Percentiles rank a stretch among this genome's conserved stretches.
phyloP scores from a whole-genome alignment of 2,329 filamentous ascomycete genomes.

The Ceratocystis alfenasii region DNA sequence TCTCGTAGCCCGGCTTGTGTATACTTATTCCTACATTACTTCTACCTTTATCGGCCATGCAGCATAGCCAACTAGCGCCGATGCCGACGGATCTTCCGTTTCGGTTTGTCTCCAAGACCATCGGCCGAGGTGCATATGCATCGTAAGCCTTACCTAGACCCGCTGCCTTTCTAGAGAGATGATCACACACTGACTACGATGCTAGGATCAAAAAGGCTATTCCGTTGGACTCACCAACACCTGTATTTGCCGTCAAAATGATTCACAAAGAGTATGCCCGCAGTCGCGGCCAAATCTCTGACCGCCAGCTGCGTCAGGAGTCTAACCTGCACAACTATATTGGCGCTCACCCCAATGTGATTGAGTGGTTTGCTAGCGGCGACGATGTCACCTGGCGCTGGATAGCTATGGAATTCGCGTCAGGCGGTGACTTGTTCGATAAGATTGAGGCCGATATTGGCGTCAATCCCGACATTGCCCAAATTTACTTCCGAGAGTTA shows the following conservation, averaged over 20 bases:
- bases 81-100: constrained; percentile 79
- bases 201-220: constrained; percentile 82
- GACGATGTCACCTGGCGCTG: constrained; percentile 83
- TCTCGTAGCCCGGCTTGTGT: not conserved
- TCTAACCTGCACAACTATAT: constrained; percentile 81
- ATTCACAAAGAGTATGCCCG: constrained; percentile 95
- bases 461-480: constrained; percentile 86
- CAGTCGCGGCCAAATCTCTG: constrained; percentile 73
- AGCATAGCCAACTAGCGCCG: constrained; percentile 68
- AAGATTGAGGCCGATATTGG: constrained; percentile 98
- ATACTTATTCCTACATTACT: not conserved
- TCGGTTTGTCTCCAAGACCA: constrained; percentile 88
- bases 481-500: constrained; percentile 90
- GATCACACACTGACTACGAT: constrained; percentile 22
- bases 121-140: constrained; percentile 92
- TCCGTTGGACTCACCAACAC: constrained; percentile 54
- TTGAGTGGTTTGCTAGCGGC: constrained; percentile 79
- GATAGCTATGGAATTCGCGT: constrained; percentile 96
- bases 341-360: constrained; percentile 82
- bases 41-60: constrained; percentile 8
- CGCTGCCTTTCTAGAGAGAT: not conserved
- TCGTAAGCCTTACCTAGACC: constrained; percentile 47
- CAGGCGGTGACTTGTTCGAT: constrained; percentile 94
- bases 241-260: constrained; percentile 93
- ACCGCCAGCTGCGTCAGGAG: constrained; percentile 85